These are phyloP conservation scores for Asclepias syriaca DNA, from an alignment of 257 asterid genomes.

Conservation along the genomic window DNA sequence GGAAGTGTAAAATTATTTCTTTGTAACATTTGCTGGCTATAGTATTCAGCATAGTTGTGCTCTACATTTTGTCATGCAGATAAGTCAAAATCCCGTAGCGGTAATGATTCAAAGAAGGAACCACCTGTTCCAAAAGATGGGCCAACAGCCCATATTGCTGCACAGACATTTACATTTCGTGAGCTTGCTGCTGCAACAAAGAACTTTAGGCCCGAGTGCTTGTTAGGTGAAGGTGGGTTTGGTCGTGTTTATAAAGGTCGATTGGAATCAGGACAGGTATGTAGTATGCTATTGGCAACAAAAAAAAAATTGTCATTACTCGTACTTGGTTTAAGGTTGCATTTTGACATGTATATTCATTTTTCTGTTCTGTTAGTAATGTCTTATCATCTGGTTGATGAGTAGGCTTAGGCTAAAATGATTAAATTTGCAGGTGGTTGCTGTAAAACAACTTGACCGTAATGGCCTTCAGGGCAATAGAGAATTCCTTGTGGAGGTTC, in stretches of 20 bases:
- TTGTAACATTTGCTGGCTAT: background rate
- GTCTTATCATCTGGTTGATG: background rate
- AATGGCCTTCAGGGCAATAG: slow-evolving; percentile 94
- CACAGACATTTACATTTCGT: slow-evolving; percentile 82
- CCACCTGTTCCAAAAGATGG: slow-evolving; percentile 50
- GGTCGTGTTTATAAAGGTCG: slow-evolving; percentile 92
- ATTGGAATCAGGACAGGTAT: slow-evolving; percentile 81
- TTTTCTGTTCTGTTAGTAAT: background rate
- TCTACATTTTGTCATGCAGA: slow-evolving; percentile 32
- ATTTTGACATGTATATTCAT: background rate
- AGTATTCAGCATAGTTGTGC: background rate
- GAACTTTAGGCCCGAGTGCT: slow-evolving; percentile 67
- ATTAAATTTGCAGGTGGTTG: slow-evolving; percentile 62
- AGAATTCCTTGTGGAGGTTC: slow-evolving; percentile 97
- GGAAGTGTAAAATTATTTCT: background rate
- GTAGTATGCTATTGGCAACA: slow-evolving; percentile 11
- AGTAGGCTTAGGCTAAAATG: slow-evolving; percentile 19
- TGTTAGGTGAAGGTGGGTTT: slow-evolving; percentile 96
- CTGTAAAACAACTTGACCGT: slow-evolving; percentile 92
- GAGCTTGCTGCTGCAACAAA: slow-evolving; percentile 86
- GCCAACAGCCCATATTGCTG: slow-evolving; percentile 77
- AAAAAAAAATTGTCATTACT: background rate
- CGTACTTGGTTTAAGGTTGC: background rate
- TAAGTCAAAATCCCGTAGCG: slow-evolving; percentile 54
- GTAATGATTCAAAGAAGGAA: slow-evolving; percentile 68